A percentile compares a stretch with the other conserved stretches of the same genome.
These are phyloP conservation scores for Suhomyces tanzawaensis DNA, from an alignment of 805 yeast species.

Conservation along the genomic window DNA sequence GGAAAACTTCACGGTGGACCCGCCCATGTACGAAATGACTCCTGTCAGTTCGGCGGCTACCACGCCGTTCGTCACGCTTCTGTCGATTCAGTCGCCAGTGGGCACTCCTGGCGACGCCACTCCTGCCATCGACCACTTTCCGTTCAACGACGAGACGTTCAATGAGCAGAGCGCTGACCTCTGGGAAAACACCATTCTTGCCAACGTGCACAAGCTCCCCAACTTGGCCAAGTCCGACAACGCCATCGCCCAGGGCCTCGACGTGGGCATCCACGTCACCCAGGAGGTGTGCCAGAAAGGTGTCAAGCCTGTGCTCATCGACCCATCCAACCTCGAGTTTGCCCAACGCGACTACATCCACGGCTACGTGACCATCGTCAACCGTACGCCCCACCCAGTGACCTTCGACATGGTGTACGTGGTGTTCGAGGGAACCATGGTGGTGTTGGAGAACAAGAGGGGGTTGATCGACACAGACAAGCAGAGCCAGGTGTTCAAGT, in stretches of 20 bases:
- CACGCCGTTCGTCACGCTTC: constrained; percentile 6
- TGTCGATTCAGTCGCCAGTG: constrained; percentile 7
- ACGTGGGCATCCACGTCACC: constrained; percentile 35
- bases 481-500: constrained; percentile 33
- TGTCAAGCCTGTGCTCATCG: constrained; percentile 30
- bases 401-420: constrained; percentile 46
- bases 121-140: constrained; percentile 7
- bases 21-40: constrained; percentile 33
- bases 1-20: constrained; percentile 40
- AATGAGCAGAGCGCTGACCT: constrained; percentile 27
- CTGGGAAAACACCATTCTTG: constrained; percentile 38
- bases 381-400: constrained; percentile 29
- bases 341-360: constrained; percentile 43
- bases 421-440: constrained; percentile 38
- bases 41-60: constrained; percentile 10
- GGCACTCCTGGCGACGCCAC: constrained; percentile 6
- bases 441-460: constrained; percentile 22
- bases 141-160: constrained; percentile 18
- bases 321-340: constrained; percentile 31
- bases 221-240: constrained; percentile 24
- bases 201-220: constrained; percentile 39
- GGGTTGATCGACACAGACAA: constrained; percentile 21
- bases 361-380: constrained; percentile 40
- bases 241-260: constrained; percentile 23
- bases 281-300: constrained; percentile 41